Evolutionary conservation across 2,329 filamentous ascomycete species (phyloP).

Genomic region (Rhynchosporium graminicola): DNA sequence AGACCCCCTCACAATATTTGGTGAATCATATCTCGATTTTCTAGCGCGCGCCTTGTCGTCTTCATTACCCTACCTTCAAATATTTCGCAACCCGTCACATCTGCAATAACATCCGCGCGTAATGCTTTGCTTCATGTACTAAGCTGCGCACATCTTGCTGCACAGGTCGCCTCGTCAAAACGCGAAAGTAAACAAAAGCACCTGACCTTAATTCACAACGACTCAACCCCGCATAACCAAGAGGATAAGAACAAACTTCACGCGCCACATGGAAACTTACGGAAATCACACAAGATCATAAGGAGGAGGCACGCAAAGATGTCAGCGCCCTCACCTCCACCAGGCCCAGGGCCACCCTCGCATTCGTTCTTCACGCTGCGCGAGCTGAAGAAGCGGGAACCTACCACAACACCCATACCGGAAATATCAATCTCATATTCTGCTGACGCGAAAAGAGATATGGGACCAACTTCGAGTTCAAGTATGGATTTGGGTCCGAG

Average conservation of each 20-base stretch:
- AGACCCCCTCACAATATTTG: too few relatives aligned
- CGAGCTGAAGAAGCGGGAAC: neutral
- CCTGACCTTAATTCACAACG: too few relatives aligned
- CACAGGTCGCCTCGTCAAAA: too few relatives aligned
- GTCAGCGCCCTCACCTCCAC: neutral
- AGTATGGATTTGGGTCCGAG: neutral
- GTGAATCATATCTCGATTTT: neutral
- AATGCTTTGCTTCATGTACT: too few relatives aligned
- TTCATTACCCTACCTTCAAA: too few relatives aligned
- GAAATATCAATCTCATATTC: neutral
- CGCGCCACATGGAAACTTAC: neutral
- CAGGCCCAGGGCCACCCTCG: neutral
- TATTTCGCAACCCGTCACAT: too few relatives aligned
- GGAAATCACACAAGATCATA: neutral
- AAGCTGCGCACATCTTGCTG: too few relatives aligned
- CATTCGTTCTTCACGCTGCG: neutral
- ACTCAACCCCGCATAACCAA: neutral
- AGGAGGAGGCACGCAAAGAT: neutral
- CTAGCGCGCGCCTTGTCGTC: too few relatives aligned
- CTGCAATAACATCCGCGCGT: too few relatives aligned
- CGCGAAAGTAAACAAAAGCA: too few relatives aligned
- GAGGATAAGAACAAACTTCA: neutral
- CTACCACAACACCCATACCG: neutral
- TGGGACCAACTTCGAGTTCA: neutral
- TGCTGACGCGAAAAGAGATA: neutral